Conservation (phyloP, 176 grass and related monocot genomes). For the Bolboschoenus planiculmis region DNA sequence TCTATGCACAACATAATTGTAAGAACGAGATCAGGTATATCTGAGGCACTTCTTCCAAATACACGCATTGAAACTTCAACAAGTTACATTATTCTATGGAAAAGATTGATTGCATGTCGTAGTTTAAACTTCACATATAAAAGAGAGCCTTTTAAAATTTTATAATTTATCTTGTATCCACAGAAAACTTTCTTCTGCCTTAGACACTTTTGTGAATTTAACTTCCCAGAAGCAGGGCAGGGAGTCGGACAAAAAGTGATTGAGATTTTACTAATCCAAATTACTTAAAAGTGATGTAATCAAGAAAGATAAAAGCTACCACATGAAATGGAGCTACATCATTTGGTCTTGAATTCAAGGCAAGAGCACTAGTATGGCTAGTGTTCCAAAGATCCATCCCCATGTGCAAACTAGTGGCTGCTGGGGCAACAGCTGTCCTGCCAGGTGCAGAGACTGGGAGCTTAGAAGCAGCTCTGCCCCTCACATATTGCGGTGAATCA, state of each 20-base stretch:
- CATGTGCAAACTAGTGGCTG: conserved; percentile 62
- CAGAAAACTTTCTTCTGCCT: not conserved
- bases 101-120: not conserved
- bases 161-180: not conserved
- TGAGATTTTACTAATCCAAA: not conserved
- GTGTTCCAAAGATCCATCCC: conserved; percentile 85
- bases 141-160: not conserved
- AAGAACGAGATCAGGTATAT: not conserved
- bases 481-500: conserved; percentile 38
- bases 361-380: conserved; percentile 44
- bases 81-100: not conserved
- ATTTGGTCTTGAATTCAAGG: conserved; percentile 25
- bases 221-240: not conserved
- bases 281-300: not conserved
- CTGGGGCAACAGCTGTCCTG: conserved; percentile 47
- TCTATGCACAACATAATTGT: not conserved
- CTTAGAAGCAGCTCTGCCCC: conserved; percentile 64
- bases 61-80: not conserved
- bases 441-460: conserved; percentile 95
- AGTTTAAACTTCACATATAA: not conserved
- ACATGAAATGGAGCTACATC: conserved; percentile 17
- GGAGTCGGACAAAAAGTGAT: not conserved
- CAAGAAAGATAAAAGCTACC: not conserved
- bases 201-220: not conserved
- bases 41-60: not conserved